Conservation (phyloP, 345 rosid genomes). For the Noccaea bulbosa region DNA sequence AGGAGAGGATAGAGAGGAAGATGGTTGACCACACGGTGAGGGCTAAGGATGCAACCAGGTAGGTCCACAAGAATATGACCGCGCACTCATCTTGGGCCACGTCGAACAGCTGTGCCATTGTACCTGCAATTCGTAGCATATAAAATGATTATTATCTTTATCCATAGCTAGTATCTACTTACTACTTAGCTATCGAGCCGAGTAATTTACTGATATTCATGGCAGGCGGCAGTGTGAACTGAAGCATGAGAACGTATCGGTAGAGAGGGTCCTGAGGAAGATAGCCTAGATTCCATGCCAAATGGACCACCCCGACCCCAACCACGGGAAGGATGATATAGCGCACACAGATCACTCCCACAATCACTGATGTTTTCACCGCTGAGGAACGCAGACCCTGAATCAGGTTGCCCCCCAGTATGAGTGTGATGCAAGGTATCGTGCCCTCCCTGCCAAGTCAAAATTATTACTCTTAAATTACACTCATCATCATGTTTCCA, state of each 20-base stretch:
- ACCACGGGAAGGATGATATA: conserved; percentile 62
- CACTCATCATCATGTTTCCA: neutral
- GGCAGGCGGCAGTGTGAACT: conserved; percentile 90
- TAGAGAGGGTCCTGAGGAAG: conserved; percentile 78
- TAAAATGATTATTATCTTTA: neutral
- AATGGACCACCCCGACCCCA: conserved; percentile 72
- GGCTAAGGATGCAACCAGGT: conserved; percentile 74
- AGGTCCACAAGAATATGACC: conserved; percentile 87
- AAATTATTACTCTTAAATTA: neutral
- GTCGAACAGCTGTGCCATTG: conserved; percentile 84
- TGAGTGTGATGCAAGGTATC: conserved; percentile 86
- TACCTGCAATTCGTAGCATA: conserved; percentile 54
- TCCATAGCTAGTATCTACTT: no score
- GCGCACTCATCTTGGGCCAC: conserved; percentile 95
- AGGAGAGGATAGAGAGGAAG: conserved; percentile 75
- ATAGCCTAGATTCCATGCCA: conserved; percentile 69
- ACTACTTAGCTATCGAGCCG: neutral
- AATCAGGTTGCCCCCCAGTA: conserved; percentile 88
- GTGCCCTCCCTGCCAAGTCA: conserved; percentile 76
- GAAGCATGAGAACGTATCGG: conserved; percentile 77
- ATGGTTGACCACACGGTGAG: conserved; percentile 89
- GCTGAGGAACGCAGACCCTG: conserved; percentile 78
- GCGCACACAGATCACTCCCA: conserved; percentile 66
- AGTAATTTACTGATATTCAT: conserved; percentile 72
- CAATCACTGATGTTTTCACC: conserved; percentile 54